Conservation (phyloP, 441 rosid species). For the Mallotus japonicus region DNA sequence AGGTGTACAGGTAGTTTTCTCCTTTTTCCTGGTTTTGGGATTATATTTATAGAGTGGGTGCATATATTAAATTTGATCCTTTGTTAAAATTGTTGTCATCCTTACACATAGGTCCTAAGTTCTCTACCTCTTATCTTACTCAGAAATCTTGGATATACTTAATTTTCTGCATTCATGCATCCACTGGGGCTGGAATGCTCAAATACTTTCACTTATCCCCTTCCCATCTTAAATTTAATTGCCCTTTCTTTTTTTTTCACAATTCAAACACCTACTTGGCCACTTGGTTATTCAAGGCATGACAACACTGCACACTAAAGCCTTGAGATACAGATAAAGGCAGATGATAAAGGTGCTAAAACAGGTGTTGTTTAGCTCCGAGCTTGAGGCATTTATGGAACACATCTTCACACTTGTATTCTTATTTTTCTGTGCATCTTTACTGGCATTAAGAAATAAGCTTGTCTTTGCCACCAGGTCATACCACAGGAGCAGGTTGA, state of each 20-base stretch:
- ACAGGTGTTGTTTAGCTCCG: neutral
- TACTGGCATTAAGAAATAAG: slow-evolving; percentile 12
- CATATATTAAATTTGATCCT: too few relatives aligned
- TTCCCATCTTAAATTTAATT: neutral
- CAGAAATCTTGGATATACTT: neutral
- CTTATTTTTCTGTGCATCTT: slow-evolving; percentile 11
- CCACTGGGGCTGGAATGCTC: neutral
- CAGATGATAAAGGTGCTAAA: neutral
- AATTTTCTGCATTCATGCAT: neutral
- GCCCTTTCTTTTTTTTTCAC: neutral
- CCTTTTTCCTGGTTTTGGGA: too few relatives aligned
- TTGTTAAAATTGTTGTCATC: too few relatives aligned
- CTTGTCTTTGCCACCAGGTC: slow-evolving; percentile 45
- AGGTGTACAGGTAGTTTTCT: too few relatives aligned
- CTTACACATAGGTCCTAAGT: too few relatives aligned
- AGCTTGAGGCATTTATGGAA: neutral
- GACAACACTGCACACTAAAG: neutral
- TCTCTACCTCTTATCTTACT: too few relatives aligned
- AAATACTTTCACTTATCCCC: neutral
- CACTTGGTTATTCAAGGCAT: neutral
- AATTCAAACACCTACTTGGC: neutral
- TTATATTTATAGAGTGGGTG: too few relatives aligned
- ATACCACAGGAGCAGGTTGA: slow-evolving; percentile 49
- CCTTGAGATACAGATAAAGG: neutral
- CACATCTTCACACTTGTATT: neutral